A percentile compares a stretch with the other conserved stretches of the same genome.
These are phyloP conservation scores for Sphaerobolus stellatus DNA, from an alignment of 1,284 basidiomycete genomes.

Conservation along the genomic window DNA sequence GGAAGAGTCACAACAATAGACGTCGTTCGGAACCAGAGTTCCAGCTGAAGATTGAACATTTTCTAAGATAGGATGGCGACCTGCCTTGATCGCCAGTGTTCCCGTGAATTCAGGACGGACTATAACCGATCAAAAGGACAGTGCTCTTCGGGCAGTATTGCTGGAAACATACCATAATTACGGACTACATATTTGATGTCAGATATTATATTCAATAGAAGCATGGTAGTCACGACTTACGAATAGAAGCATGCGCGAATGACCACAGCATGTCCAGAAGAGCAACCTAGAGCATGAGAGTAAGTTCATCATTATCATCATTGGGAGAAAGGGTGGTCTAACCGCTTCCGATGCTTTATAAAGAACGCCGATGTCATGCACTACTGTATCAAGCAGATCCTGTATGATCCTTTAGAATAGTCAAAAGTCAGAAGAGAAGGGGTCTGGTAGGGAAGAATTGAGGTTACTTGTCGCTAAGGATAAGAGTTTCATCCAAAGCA, in stretches of 20 bases:
- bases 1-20: slow-evolving; percentile 77
- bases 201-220: slow-evolving; percentile 5
- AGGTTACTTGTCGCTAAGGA: slow-evolving; percentile 72
- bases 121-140: slow-evolving; percentile 28
- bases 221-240: slow-evolving; percentile 42
- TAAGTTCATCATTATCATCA: not conserved
- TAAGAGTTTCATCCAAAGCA: slow-evolving; percentile 76
- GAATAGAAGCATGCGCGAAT: slow-evolving; percentile 78
- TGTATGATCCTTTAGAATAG: slow-evolving; percentile 61
- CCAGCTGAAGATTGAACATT: slow-evolving; percentile 60
- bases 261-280: slow-evolving; percentile 84
- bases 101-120: slow-evolving; percentile 87
- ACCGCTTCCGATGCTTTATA: slow-evolving; percentile 90
- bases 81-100: slow-evolving; percentile 81
- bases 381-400: slow-evolving; percentile 63
- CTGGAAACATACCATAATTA: slow-evolving; percentile 58
- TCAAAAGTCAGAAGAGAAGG: not conserved
- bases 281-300: slow-evolving; percentile 53
- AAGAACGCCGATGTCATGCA: slow-evolving; percentile 69
- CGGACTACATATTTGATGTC: slow-evolving; percentile 47
- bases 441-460: not conserved
- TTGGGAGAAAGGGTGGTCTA: slow-evolving; percentile 16
- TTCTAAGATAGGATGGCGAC: slow-evolving; percentile 85
- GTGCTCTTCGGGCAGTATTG: not conserved
- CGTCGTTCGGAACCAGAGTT: slow-evolving; percentile 80